Percentiles rank a stretch among this genome's conserved stretches.
phyloP scores from a whole-genome alignment of 2,329 filamentous ascomycete genomes.

The Cordyceps sp. region DNA sequence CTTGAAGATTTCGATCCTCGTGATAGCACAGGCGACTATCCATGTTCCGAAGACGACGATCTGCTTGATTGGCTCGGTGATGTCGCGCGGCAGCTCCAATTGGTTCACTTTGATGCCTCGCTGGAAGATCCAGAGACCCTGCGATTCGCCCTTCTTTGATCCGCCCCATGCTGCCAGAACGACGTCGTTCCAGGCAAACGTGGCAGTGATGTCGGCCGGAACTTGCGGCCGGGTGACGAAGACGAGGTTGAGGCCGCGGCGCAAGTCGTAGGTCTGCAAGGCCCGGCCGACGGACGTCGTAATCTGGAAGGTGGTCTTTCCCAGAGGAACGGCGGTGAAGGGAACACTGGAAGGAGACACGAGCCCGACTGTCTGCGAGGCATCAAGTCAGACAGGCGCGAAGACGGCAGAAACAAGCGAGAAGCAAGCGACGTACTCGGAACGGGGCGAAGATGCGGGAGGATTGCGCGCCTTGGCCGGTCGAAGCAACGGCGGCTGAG shows the following conservation, averaged over 20 bases:
- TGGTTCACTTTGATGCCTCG: constrained; percentile 72
- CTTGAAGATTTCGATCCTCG: constrained; percentile 80
- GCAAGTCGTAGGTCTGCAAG: constrained; percentile 90
- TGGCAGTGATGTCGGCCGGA: constrained; percentile 71
- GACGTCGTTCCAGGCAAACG: constrained; percentile 70
- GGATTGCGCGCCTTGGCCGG: constrained; percentile 25
- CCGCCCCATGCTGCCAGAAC: constrained; percentile 85
- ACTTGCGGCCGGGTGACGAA: constrained; percentile 90
- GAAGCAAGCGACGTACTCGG: constrained; percentile 40
- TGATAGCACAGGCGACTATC: constrained; percentile 66
- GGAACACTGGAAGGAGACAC: constrained; percentile 83
- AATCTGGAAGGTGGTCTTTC: constrained; percentile 92
- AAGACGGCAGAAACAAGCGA: no score
- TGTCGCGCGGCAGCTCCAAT: constrained; percentile 48
- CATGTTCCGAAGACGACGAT: constrained; percentile 78
- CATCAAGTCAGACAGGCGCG: neutral
- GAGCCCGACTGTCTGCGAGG: constrained; percentile 64
- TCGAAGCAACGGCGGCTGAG: constrained; percentile 19
- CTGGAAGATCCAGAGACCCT: constrained; percentile 83
- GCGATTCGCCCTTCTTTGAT: constrained; percentile 26
- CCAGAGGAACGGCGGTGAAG: constrained; percentile 75
- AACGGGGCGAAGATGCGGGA: constrained; percentile 89
- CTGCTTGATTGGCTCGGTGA: constrained; percentile 56
- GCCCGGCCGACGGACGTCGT: constrained; percentile 85
- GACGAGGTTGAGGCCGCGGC: constrained; percentile 74